These are phyloP conservation scores for Ogataea philodendri DNA, from an alignment of 805 yeast genomes.

Conservation along the genomic window DNA sequence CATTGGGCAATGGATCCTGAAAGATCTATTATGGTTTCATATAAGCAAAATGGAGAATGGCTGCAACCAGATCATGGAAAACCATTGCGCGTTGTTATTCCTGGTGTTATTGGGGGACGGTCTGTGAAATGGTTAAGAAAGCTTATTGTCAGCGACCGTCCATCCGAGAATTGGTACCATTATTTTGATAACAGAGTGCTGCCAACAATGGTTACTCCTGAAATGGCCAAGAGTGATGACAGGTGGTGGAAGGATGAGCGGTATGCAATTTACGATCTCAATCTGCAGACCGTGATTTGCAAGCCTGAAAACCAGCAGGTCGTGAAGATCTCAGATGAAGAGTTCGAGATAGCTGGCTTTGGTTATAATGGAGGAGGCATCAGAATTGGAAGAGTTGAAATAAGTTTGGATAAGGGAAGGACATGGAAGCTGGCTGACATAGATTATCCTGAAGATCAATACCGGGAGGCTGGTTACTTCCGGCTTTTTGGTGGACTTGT, in stretches of 20 bases:
- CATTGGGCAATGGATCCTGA: constrained; percentile 35
- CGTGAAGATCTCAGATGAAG: constrained; percentile 16
- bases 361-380: constrained; percentile 40
- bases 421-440: constrained; percentile 32
- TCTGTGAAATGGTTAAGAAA: constrained; percentile 38
- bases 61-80: constrained; percentile 38
- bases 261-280: constrained; percentile 36
- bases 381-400: constrained; percentile 34
- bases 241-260: constrained; percentile 39
- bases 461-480: constrained; percentile 32
- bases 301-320: constrained; percentile 32
- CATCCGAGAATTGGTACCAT: constrained; percentile 38
- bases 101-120: constrained; percentile 41
- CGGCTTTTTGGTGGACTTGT: constrained; percentile 35
- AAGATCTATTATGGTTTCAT: constrained; percentile 34
- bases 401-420: constrained; percentile 34
- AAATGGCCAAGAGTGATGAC: constrained; percentile 32
- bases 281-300: constrained; percentile 35
- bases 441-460: constrained; percentile 35
- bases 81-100: constrained; percentile 36
- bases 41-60: constrained; percentile 36
- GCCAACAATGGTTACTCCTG: constrained; percentile 38
- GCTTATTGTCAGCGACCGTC: constrained; percentile 31
- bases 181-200: constrained; percentile 37
- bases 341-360: constrained; percentile 32